These are phyloP conservation scores for Harringtonia aguacate DNA, from an alignment of 2,329 filamentous ascomycete genomes.

Conservation along the genomic window DNA sequence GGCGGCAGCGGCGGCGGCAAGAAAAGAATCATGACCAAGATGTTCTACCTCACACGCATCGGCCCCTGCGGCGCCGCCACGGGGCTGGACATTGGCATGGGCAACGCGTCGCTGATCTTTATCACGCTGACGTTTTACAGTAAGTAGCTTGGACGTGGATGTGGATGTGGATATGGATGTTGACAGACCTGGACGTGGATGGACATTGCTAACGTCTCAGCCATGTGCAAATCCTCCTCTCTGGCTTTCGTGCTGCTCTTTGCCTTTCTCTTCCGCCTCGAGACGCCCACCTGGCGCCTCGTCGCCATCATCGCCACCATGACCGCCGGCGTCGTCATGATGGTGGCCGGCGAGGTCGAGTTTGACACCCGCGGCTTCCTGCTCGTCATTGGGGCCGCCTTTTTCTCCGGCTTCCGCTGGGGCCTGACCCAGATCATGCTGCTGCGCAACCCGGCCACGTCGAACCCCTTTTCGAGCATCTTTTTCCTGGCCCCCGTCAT, in stretches of 20 bases:
- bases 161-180: too few relatives aligned
- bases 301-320: slow-evolving; percentile 82
- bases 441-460: slow-evolving; percentile 85
- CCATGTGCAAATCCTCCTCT: slow-evolving; percentile 98
- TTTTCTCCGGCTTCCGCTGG: slow-evolving; percentile 96
- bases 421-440: slow-evolving; percentile 95
- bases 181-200: neutral
- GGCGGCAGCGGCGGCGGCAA: slow-evolving; percentile 22
- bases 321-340: slow-evolving; percentile 91
- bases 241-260: slow-evolving; percentile 92
- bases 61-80: slow-evolving; percentile 88
- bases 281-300: slow-evolving; percentile 75
- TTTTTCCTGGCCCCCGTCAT: slow-evolving; percentile 97
- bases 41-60: slow-evolving; percentile 87
- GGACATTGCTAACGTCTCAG: slow-evolving; percentile 32
- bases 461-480: slow-evolving; percentile 92
- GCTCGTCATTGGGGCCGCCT: slow-evolving; percentile 85
- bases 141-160: slow-evolving; percentile 25
- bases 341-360: slow-evolving; percentile 91
- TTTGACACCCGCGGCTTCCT: slow-evolving; percentile 82
- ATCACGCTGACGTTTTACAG: slow-evolving; percentile 96
- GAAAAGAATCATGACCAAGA: slow-evolving; percentile 72
- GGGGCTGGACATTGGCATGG: slow-evolving; percentile 88
- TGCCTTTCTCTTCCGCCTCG: slow-evolving; percentile 86
- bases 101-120: slow-evolving; percentile 91